Evolutionary conservation across 345 rosid species (phyloP).

Genomic region (Punica granatum): DNA sequence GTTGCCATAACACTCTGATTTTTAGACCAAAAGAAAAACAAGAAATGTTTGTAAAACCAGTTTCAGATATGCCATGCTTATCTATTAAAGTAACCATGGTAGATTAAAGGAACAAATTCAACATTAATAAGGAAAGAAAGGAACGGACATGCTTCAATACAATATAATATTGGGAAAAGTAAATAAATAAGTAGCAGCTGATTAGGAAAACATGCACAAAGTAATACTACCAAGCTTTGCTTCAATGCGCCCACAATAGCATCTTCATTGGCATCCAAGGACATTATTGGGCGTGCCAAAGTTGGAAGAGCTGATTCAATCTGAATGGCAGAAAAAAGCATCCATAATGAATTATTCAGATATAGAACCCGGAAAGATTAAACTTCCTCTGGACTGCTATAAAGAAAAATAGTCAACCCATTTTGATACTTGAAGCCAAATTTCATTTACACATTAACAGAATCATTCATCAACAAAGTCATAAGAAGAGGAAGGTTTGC

Average conservation of each 20-base stretch:
- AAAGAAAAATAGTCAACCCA: not conserved
- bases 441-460: not conserved
- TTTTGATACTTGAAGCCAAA: not conserved
- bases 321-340: conserved; percentile 25
- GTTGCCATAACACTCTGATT: not conserved
- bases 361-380: not conserved
- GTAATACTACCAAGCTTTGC: conserved; percentile 73
- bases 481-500: not conserved
- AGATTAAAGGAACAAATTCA: not conserved
- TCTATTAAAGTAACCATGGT: no score
- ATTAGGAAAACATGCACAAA: not conserved
- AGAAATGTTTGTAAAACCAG: no score
- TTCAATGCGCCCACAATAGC: conserved; percentile 87
- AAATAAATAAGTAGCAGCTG: not conserved
- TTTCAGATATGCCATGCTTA: no score
- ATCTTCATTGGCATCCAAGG: conserved; percentile 95
- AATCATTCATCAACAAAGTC: not conserved
- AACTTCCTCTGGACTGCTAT: not conserved
- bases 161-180: not conserved
- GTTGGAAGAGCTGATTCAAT: conserved; percentile 90
- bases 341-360: not conserved
- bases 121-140: not conserved
- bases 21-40: not conserved
- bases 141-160: not conserved
- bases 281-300: conserved; percentile 88